phyloP scores from a whole-genome alignment of 306 rosid species.

The Sesbania bispinosa region DNA sequence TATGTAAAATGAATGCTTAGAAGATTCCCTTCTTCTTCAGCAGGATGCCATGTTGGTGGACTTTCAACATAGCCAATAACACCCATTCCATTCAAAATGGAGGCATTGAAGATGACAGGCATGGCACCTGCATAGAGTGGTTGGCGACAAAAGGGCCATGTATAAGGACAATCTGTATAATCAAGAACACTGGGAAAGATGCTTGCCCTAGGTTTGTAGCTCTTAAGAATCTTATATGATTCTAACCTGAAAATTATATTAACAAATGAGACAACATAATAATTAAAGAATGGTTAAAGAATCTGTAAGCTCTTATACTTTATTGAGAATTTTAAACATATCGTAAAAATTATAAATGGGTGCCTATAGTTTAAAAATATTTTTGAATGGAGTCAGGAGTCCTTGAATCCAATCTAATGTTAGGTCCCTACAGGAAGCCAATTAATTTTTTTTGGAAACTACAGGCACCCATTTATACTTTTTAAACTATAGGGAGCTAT shows the following conservation, averaged over 20 bases:
- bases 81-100: constrained; percentile 97
- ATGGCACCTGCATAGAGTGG: constrained; percentile 96
- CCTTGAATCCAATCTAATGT: not conserved
- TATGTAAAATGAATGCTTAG: constrained; percentile 85
- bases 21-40: constrained; percentile 87
- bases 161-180: constrained; percentile 86
- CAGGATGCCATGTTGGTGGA: constrained; percentile 91
- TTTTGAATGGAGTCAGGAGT: not conserved
- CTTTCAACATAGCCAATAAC: constrained; percentile 78
- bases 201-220: constrained; percentile 85
- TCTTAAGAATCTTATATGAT: constrained; percentile 86
- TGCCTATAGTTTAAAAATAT: not conserved
- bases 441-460: not conserved
- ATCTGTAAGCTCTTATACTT: not conserved
- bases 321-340: not conserved
- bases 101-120: constrained; percentile 96
- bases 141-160: constrained; percentile 99
- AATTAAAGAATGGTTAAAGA: not conserved
- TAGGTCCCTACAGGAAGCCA: not conserved
- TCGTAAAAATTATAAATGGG: no score
- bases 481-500: not conserved
- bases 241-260: constrained; percentile 67
- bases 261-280: constrained; percentile 21
- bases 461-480: not conserved
- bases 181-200: constrained; percentile 88